Base-by-base conservation (phyloP, 345 rosid species). In the Brassica rapa region DNA sequence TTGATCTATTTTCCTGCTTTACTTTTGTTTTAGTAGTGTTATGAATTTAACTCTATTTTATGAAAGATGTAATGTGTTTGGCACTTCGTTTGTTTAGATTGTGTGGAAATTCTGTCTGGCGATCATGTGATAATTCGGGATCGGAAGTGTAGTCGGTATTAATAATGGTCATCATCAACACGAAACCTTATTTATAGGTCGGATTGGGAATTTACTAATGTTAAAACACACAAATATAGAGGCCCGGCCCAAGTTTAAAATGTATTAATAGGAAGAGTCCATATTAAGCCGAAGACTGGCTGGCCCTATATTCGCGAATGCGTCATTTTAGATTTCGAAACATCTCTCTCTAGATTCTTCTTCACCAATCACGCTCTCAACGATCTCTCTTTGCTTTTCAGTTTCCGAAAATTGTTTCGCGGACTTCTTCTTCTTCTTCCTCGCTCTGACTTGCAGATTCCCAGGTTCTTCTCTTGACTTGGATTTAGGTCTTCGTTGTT, bases 321-420 rank as follows among this genome's bases (percentile, higher is more conserved):
- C 68, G 62, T 39, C 76, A 39, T 29, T 46, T 72, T 72, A 66
- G 77, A 59, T 39, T 25, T n/a, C 41, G 12, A 43, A 69, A 80
- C 79, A 71, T 12, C 71, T 12, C 33, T 74, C 46, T 80, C 79
- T 80, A 74, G 76, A 74, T 63, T 80, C 76, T 80, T 80, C 72
- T 49, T 74, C 68, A 49, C 41, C 37, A 39, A 57, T 24, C 19
- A 25, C 29, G 29, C 29, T 25, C 29, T 25, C 29, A 25, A 25
- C 3, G 65, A 61, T 25, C 35, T 12, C 7, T 11, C 29, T 59
- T 35, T 14, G 21, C 11, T 10, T 68, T 61, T 9, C 35, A 57
- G 41, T 66, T 6, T 19, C 24, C 33, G 19, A 41, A 46, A 30
- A 46, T 21, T 62, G 75, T 74, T 70, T 68, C 25, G 30, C 8